Conservation (phyloP, 768 basidiomycete species). For the Collybiopsis confluens region DNA sequence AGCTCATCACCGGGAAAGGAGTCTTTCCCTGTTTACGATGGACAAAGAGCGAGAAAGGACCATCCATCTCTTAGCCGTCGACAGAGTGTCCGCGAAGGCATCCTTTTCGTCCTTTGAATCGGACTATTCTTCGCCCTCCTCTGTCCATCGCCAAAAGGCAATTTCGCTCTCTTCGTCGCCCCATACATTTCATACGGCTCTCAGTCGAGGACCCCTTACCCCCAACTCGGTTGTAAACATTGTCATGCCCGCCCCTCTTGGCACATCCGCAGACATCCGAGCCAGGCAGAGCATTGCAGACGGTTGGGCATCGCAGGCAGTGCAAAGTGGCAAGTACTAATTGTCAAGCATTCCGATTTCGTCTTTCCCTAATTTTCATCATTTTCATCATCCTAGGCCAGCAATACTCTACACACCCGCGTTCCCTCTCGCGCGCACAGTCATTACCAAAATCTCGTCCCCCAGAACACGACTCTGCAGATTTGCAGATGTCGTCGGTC, state of each 20-base stretch:
- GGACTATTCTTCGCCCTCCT: slow-evolving; percentile 13
- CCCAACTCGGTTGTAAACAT: slow-evolving; percentile 39
- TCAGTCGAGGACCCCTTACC: slow-evolving; percentile 36
- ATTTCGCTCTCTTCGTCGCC: slow-evolving; percentile 15
- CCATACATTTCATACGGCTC: slow-evolving; percentile 13
- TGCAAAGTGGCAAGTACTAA: not conserved
- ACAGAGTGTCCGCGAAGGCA: too few species aligned
- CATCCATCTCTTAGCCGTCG: not conserved
- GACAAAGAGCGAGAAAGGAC: not conserved
- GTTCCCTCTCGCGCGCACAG: not conserved
- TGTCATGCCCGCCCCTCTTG: slow-evolving; percentile 44
- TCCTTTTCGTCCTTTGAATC: too few species aligned
- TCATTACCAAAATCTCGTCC: not conserved
- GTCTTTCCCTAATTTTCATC: slow-evolving; percentile 16
- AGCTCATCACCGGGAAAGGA: slow-evolving; percentile 49
- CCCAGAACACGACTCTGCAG: not conserved
- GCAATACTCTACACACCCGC: not conserved
- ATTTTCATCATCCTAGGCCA: not conserved
- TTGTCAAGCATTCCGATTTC: too few species aligned
- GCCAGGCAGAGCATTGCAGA: not conserved
- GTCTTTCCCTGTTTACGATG: not conserved
- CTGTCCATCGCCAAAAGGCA: slow-evolving; percentile 18
- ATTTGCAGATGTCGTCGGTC: not conserved
- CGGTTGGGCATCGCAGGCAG: not conserved
- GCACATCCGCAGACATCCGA: slow-evolving; percentile 5